phyloP scores from a whole-genome alignment of 2,329 filamentous ascomycete genomes.

The Colletotrichum camelliae region DNA sequence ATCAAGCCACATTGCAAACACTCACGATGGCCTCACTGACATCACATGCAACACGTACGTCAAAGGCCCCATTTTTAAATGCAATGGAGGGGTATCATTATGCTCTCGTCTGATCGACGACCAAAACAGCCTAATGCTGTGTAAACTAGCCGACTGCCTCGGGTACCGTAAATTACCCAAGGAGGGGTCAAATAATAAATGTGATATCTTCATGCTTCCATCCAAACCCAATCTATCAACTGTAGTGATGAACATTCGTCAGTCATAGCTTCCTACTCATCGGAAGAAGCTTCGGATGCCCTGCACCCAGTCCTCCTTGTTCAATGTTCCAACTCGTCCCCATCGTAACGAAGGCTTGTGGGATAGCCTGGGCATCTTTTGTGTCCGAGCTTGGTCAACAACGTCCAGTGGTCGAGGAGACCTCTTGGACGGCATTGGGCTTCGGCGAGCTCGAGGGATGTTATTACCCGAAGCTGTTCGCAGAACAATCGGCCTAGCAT shows the following conservation, averaged over 20 bases:
- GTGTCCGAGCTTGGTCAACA: slow-evolving; percentile 24
- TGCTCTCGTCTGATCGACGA: slow-evolving; percentile 8
- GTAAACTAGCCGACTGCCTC: neutral
- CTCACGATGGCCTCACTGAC: slow-evolving; percentile 11
- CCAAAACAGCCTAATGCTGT: neutral
- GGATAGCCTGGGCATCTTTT: slow-evolving; percentile 9
- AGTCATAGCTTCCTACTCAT: slow-evolving; percentile 25
- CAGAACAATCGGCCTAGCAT: slow-evolving; percentile 12
- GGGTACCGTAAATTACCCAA: slow-evolving; percentile 1
- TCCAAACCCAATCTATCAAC: neutral
- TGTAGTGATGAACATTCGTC: neutral
- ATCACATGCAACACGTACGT: neutral
- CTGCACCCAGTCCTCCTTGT: slow-evolving; percentile 42
- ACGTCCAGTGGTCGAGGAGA: slow-evolving; percentile 29
- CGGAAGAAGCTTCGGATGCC: slow-evolving; percentile 52
- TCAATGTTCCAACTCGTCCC: slow-evolving; percentile 40
- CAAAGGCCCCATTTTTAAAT: neutral
- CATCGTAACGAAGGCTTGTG: slow-evolving; percentile 38
- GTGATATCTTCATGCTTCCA: neutral
- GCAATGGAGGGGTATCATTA: slow-evolving; percentile 19
- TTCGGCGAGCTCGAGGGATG: slow-evolving; percentile 24
- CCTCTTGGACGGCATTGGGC: slow-evolving; percentile 22
- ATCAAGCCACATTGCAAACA: neutral
- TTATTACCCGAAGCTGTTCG: slow-evolving; percentile 27
- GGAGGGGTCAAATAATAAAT: neutral